Percentiles rank a stretch among this genome's conserved stretches.
Conservation (phyloP, 2,329 filamentous ascomycete species). For the Penicillium crustosum region DNA sequence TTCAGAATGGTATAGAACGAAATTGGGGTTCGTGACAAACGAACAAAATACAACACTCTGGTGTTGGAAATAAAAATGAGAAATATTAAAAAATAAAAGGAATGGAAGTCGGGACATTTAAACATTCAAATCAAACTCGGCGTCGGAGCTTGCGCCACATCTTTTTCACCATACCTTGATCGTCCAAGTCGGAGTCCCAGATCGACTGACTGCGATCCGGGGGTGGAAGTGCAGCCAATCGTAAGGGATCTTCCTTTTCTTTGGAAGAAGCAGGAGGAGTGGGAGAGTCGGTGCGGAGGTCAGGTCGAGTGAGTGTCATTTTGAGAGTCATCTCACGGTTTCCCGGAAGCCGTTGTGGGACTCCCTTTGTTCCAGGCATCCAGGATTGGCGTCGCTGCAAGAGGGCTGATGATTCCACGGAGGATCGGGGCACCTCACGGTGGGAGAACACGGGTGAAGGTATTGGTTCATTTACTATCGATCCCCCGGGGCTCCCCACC, state of each 20-base stretch:
- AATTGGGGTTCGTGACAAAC: constrained; percentile 3
- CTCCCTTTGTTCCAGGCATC: constrained; percentile 33
- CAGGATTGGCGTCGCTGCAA: constrained; percentile 20
- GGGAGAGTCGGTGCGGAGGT: constrained; percentile 60
- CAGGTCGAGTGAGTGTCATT: constrained; percentile 90
- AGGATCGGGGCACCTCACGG: constrained; percentile 15
- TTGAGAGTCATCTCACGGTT: constrained; percentile 91
- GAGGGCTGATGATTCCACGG: constrained; percentile 16
- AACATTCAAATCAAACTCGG: constrained; percentile 16
- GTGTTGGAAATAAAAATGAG: not conserved
- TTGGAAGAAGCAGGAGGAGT: constrained; percentile 58
- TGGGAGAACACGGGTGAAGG: constrained; percentile 19
- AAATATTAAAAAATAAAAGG: not conserved
- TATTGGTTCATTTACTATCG: constrained; percentile 24
- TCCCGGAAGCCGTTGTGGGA: constrained; percentile 55
- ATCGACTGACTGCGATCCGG: constrained; percentile 44
- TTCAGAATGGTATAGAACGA: constrained; percentile 1
- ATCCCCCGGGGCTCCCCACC: constrained; percentile 32
- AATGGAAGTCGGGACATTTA: not conserved
- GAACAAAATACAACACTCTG: not conserved
- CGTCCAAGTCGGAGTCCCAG: constrained; percentile 46
- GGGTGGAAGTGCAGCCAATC: constrained; percentile 53
- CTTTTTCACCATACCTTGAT: constrained; percentile 43
- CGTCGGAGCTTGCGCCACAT: constrained; percentile 46
- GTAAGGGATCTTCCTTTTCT: constrained; percentile 56